Percentiles rank a stretch among this genome's conserved stretches.
Evolutionary conservation across 2,329 filamentous ascomycete genomes (phyloP).

Genomic region (Phialophora chinensis): DNA sequence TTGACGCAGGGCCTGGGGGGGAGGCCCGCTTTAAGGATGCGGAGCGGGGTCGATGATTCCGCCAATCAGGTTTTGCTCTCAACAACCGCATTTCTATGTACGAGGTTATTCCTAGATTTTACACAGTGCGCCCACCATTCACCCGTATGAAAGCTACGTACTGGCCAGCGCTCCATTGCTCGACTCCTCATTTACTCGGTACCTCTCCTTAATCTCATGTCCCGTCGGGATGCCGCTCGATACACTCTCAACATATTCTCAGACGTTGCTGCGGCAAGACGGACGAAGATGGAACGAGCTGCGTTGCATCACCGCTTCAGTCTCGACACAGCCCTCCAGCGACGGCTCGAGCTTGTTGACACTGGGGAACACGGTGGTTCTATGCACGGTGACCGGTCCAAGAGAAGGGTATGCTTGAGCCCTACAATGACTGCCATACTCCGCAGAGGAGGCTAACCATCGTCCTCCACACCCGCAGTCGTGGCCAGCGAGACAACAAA

Average conservation of each 20-base stretch:
- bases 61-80: conserved; percentile 35
- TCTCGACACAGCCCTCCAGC: conserved; percentile 88
- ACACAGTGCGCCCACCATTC: neutral
- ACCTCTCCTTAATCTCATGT: conserved; percentile 41
- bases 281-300: conserved; percentile 97
- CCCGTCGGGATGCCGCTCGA: conserved; percentile 84
- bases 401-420: conserved; percentile 62
- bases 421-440: neutral
- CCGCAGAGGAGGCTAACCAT: neutral
- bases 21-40: neutral
- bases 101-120: neutral
- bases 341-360: conserved; percentile 94
- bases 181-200: neutral
- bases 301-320: conserved; percentile 83
- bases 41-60: conserved; percentile 20
- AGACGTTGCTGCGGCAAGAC: conserved; percentile 82
- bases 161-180: neutral
- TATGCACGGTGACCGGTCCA: conserved; percentile 89
- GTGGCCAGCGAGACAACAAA: conserved; percentile 39
- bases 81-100: neutral
- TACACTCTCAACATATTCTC: conserved; percentile 85
- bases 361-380: conserved; percentile 96
- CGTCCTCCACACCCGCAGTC: conserved; percentile 24
- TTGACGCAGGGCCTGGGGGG: neutral
- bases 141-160: neutral